These are phyloP conservation scores for Fusarium dlaminii DNA, from an alignment of 2,329 filamentous ascomycete genomes.

Conservation along the genomic window DNA sequence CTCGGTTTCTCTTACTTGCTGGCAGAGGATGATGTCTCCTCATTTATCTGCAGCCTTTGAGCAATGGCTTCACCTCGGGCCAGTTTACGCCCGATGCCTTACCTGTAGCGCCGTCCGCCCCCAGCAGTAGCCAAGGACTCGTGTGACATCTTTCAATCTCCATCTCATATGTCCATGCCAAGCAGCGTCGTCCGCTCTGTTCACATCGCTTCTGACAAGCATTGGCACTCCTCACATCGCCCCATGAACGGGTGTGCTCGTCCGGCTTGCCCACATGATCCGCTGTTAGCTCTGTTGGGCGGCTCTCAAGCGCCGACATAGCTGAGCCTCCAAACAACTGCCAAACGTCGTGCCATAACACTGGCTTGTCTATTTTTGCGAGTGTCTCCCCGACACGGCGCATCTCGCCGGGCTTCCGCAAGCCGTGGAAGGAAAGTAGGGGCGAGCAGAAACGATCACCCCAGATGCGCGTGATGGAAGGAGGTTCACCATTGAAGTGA, in stretches of 20 bases:
- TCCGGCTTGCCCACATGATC: conserved; percentile 63
- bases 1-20: neutral
- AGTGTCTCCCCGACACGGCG: conserved; percentile 54
- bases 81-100: conserved; percentile 48
- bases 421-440: conserved; percentile 63
- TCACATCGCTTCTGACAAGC: conserved; percentile 57
- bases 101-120: conserved; percentile 41
- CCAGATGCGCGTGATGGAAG: conserved; percentile 59
- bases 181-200: conserved; percentile 50
- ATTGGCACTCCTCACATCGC: conserved; percentile 50
- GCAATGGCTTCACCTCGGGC: conserved; percentile 41
- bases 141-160: conserved; percentile 52
- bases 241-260: conserved; percentile 52
- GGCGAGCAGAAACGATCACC: conserved; percentile 63
- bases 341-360: conserved; percentile 63
- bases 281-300: conserved; percentile 50
- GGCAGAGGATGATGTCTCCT: conserved; percentile 5
- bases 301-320: conserved; percentile 49
- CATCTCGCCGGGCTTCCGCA: conserved; percentile 58
- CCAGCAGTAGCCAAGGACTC: conserved; percentile 62
- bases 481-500: conserved; percentile 65
- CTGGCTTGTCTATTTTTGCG: conserved; percentile 49
- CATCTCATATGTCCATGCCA: conserved; percentile 63
- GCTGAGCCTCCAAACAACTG: conserved; percentile 56
- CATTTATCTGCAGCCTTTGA: conserved; percentile 37